phyloP scores from a whole-genome alignment of 2,329 filamentous ascomycete species.

The Scedosporium boydii region DNA sequence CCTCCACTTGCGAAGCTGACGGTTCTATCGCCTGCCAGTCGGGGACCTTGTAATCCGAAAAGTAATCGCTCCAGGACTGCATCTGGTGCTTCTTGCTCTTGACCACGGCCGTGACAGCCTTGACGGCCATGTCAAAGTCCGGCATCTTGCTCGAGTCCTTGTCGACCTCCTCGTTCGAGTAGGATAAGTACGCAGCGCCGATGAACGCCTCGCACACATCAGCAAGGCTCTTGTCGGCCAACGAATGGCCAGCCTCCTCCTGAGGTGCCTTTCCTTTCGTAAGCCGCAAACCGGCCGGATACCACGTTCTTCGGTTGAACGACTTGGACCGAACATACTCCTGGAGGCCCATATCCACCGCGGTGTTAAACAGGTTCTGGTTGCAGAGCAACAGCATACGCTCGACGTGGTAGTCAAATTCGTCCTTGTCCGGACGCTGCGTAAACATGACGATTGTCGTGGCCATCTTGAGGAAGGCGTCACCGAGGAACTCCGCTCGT shows the following conservation, averaged over 20 bases:
- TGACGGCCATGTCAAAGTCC: constrained; percentile 47
- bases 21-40: constrained; percentile 55
- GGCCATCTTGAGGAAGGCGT: constrained; percentile 91
- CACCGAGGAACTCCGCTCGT: constrained; percentile 83
- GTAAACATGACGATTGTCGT: constrained; percentile 83
- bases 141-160: constrained; percentile 27
- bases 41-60: constrained; percentile 56
- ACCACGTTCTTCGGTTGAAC: constrained; percentile 81
- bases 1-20: constrained; percentile 58
- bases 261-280: constrained; percentile 58
- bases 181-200: constrained; percentile 63
- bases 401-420: constrained; percentile 81
- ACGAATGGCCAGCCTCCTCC: constrained; percentile 42
- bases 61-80: constrained; percentile 64
- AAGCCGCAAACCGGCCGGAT: constrained; percentile 69
- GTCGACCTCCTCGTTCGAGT: constrained; percentile 19
- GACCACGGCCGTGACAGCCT: constrained; percentile 60
- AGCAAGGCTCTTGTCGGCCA: constrained; percentile 84
- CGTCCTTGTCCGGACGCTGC: constrained; percentile 64
- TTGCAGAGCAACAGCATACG: constrained; percentile 91
- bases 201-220: constrained; percentile 94
- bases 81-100: constrained; percentile 60
- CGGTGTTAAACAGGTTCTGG: constrained; percentile 73
- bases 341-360: constrained; percentile 53
- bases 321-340: constrained; percentile 74